Base-by-base conservation (phyloP, 2,329 filamentous ascomycete genomes). In the Parastagonospora nodorum region DNA sequence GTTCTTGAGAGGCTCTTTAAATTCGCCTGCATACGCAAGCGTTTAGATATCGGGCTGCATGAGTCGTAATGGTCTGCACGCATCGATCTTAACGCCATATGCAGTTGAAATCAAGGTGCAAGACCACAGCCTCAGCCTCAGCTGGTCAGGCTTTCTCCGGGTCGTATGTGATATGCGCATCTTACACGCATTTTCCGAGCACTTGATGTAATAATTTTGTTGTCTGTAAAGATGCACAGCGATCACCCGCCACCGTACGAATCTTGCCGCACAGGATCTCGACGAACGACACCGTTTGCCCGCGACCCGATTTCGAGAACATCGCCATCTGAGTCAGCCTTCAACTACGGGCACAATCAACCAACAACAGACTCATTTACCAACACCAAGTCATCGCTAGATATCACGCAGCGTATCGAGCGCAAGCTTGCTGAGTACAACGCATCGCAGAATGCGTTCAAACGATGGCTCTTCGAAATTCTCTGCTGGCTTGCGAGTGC, bases 381-480 rank as follows among this genome's bases (percentile, higher is more conserved):
- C 19, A 5, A 24, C 3, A 24, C 19, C 19, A 24, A 24, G 19
- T 5, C 19, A 24, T 24, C 19, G 19, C 19, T 58, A 2, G 54
- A 60, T 28, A 12, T 61, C 7, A 56, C 58, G 2, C 55, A 63
- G 43, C 37, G 50, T 1, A 33, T 63, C 5, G 52, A 60, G 33
- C 41, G 45, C 8, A 58, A 55, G 28, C 15, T 61, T 0, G 59
- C 55, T 5, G 44, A 53, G 16, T 61, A 48, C 36, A 60, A 51
- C 29, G 42, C 54, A 0, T 63, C 55, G 1, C 12, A 43, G 8
- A 57, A 48, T n/a, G 37, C 57, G 14, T 27, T 51, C 7, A 60
- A 56, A 19, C 42, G 57, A 19, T 63, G 57, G 60, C 15, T 60
- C 1, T 39, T 57, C 0, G 55, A 63, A 16, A 50, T 60, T 9